phyloP scores from a whole-genome alignment of 139 green algal genomes.

The Chlorella sp. region DNA sequence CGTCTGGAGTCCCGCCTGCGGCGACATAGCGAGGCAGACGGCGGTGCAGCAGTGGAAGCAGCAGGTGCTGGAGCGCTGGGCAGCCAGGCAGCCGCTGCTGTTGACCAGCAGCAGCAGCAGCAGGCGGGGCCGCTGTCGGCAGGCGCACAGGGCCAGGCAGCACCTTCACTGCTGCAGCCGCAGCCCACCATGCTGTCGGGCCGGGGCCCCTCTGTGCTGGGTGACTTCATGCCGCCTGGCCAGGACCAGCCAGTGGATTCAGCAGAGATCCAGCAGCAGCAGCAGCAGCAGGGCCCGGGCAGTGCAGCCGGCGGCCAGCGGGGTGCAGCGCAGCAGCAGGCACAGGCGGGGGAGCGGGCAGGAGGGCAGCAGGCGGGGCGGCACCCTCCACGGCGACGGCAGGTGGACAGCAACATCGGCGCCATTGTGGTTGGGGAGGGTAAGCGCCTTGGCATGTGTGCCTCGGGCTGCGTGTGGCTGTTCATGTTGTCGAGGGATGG shows the following conservation, averaged over 20 bases:
- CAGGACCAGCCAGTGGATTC: not conserved
- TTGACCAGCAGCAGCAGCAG: not conserved
- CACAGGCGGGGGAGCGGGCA: not conserved
- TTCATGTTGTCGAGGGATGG: too few relatives aligned
- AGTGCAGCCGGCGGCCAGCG: not conserved
- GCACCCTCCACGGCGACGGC: slow-evolving; percentile 12
- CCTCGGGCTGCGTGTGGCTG: not conserved
- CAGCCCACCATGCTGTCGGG: slow-evolving; percentile 33
- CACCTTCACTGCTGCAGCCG: not conserved
- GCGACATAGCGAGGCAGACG: not conserved
- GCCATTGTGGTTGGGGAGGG: slow-evolving; percentile 17
- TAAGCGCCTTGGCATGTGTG: not conserved
- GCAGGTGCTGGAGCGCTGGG: not conserved
- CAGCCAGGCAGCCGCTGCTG: not conserved
- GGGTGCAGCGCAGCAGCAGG: not conserved
- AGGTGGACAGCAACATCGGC: slow-evolving; percentile 22
- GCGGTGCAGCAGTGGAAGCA: not conserved
- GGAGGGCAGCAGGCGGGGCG: not conserved
- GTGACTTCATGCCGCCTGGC: slow-evolving; percentile 18
- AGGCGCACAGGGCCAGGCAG: not conserved
- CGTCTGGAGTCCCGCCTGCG: slow-evolving; percentile 18
- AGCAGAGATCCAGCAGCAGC: not conserved
- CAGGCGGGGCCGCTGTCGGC: not conserved
- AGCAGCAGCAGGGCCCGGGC: not conserved
- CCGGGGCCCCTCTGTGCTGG: not conserved